A percentile compares a stretch with the other conserved stretches of the same genome.
phyloP scores from a whole-genome alignment of 169 alveolate species.

The Cyclospora cayetanensis region DNA sequence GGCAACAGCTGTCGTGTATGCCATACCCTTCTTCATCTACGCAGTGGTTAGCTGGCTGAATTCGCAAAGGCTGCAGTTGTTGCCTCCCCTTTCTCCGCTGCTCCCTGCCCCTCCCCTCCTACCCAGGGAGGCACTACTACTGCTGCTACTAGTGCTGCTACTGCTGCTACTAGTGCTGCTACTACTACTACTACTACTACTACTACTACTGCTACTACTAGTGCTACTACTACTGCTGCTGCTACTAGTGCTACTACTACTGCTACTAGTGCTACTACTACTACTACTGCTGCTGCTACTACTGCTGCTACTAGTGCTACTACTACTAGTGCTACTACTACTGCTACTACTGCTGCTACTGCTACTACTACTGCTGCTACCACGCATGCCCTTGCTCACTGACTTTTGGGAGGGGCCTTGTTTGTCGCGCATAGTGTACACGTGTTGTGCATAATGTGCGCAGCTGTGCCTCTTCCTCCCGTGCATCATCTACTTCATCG shows the following conservation, averaged over 20 bases:
- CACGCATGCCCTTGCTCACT: background rate
- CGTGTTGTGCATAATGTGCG: background rate
- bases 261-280: background rate
- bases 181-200: background rate
- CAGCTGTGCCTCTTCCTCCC: slow-evolving; percentile 36
- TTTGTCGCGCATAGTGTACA: background rate
- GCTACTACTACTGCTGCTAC: background rate
- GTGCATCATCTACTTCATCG: slow-evolving; percentile 50
- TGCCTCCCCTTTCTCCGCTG: background rate
- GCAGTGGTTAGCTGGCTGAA: background rate
- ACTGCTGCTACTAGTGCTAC: background rate
- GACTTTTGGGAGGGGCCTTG: background rate
- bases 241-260: background rate
- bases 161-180: background rate
- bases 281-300: background rate
- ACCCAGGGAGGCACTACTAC: too few relatives aligned
- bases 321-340: background rate
- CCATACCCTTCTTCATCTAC: background rate
- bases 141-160: too few relatives aligned
- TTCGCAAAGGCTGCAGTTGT: background rate
- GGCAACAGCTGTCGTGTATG: background rate
- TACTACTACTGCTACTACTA: background rate
- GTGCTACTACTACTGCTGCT: background rate
- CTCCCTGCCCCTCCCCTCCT: background rate
- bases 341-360: background rate